A percentile compares a stretch with the other conserved stretches of the same genome.
Conservation (phyloP, 139 green algal species). For the Edaphochlamys debaryana region DNA sequence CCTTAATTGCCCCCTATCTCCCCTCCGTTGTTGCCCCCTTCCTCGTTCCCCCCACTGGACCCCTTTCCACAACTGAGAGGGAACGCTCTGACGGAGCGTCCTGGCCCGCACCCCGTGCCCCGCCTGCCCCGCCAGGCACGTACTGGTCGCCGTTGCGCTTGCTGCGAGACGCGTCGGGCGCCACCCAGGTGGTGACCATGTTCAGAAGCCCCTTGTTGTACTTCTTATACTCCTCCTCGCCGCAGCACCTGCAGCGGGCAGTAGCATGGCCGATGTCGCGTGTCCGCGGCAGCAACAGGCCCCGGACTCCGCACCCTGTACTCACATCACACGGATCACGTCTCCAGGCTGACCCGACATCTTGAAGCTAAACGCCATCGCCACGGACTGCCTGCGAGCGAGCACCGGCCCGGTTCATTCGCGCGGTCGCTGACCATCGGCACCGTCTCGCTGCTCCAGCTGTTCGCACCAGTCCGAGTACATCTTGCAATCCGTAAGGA, state of each 20-base stretch:
- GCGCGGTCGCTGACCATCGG: no score
- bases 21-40: no score
- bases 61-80: no score
- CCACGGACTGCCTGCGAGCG: constrained; percentile 77
- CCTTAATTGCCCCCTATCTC: no score
- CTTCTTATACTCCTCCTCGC: constrained; percentile 57
- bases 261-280: no score
- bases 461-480: constrained; percentile 87
- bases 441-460: no score
- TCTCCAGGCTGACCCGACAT: constrained; percentile 74
- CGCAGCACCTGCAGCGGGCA: constrained; percentile 69
- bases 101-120: no score
- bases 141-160: constrained; percentile 55
- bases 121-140: background rate
- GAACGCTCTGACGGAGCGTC: no score
- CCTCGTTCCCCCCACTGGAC: no score
- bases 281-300: no score
- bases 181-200: constrained; percentile 74
- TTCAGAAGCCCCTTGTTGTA: constrained; percentile 53
- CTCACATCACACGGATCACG: constrained; percentile 75
- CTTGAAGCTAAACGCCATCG: constrained; percentile 64
- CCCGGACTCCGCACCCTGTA: no score
- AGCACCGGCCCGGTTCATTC: no score
- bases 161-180: constrained; percentile 68
- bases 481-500: constrained; percentile 71